A percentile compares a stretch with the other conserved stretches of the same genome.
phyloP scores from a whole-genome alignment of 805 yeast genomes.

The Spathaspora gorwiae region DNA sequence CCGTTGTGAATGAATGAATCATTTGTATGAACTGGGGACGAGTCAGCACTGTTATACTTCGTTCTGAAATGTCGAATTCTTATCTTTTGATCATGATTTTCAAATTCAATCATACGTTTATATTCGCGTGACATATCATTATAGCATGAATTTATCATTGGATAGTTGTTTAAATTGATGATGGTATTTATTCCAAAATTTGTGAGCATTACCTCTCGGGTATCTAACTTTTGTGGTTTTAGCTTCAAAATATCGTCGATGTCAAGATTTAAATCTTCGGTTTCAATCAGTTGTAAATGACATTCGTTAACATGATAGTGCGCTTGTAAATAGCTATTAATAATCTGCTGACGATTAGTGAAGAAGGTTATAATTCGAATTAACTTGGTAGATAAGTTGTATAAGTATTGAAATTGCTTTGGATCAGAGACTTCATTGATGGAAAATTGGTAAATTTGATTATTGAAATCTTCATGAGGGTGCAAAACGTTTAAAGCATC shows the following conservation, averaged over 20 bases:
- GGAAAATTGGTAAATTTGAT: constrained; percentile 14
- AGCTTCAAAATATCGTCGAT: constrained; percentile 14
- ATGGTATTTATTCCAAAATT: constrained; percentile 10
- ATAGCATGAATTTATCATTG: constrained; percentile 10
- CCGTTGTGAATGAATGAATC: constrained; percentile 1
- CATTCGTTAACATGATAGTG: constrained; percentile 14
- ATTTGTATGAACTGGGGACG: background rate
- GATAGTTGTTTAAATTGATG: constrained; percentile 15
- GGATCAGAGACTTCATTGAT: constrained; percentile 10
- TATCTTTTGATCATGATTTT: constrained; percentile 7
- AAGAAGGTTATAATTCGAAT: constrained; percentile 30
- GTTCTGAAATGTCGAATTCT: constrained; percentile 5
- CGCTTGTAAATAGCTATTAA: constrained; percentile 15
- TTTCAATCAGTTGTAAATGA: constrained; percentile 9
- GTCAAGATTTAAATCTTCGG: constrained; percentile 4
- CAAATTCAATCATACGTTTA: constrained; percentile 5
- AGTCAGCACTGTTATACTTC: background rate
- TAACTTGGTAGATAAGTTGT: constrained; percentile 20
- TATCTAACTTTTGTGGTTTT: constrained; percentile 12
- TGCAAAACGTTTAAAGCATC: constrained; percentile 31
- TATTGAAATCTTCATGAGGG: constrained; percentile 27
- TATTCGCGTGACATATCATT: constrained; percentile 1
- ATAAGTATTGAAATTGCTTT: constrained; percentile 18
- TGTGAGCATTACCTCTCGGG: constrained; percentile 15
- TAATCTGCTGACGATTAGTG: constrained; percentile 21